Evolutionary conservation across 352 stramenopile genomes (phyloP).

Genomic region (Blastocystis sp.): DNA sequence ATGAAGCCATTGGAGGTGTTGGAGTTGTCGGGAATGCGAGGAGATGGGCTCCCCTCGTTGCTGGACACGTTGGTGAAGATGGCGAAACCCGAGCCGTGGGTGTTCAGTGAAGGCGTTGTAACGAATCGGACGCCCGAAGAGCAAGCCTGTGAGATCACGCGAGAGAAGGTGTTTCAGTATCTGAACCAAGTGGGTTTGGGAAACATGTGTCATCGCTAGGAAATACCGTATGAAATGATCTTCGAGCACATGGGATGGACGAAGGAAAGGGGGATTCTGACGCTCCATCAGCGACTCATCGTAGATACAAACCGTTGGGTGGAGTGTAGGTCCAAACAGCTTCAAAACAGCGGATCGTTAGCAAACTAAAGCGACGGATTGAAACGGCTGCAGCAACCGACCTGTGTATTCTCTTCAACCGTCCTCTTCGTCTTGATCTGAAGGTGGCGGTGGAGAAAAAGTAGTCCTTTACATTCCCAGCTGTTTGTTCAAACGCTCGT

Average conservation of each 20-base stretch:
- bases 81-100: not conserved
- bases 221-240: conserved; percentile 53
- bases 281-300: not conserved
- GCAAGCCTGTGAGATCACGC: conserved; percentile 9
- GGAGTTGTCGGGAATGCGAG: not conserved
- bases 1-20: not conserved
- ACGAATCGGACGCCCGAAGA: conserved; percentile 40
- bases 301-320: not conserved
- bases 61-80: not conserved
- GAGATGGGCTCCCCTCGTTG: not conserved
- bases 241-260: conserved; percentile 38
- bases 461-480: not conserved
- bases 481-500: conserved; percentile 20
- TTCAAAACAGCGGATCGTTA: conserved; percentile 27
- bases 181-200: not conserved
- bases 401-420: not conserved
- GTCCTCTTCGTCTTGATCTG: not conserved
- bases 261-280: not conserved
- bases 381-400: not conserved
- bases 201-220: not conserved
- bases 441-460: not conserved
- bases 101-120: conserved; percentile 10
- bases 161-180: conserved; percentile 45
- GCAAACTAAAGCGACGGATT: not conserved
- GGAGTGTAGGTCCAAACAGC: not conserved